Conservation (phyloP, 495 filamentous ascomycete genomes). For the Aspergillus sparsus region DNA sequence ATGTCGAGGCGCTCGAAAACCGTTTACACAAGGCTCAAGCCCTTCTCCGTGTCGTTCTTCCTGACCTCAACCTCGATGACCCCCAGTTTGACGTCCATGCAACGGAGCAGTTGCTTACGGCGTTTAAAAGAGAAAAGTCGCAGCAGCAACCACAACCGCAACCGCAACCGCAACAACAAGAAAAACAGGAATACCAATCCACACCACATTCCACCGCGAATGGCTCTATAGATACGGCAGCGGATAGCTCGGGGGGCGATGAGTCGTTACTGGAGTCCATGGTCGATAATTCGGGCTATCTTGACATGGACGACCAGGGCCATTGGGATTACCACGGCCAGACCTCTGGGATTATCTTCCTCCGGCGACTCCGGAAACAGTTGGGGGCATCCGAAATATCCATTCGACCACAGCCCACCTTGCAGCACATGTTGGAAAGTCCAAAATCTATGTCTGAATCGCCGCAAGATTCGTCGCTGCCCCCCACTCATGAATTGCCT, state of each 20-base stretch:
- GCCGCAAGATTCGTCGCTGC: slow-evolving; percentile 50
- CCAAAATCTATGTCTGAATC: slow-evolving; percentile 68
- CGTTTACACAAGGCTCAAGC: slow-evolving; percentile 82
- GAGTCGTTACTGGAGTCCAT: slow-evolving; percentile 89
- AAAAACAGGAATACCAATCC: background rate
- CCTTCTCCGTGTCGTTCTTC: slow-evolving; percentile 75
- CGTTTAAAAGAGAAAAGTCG: slow-evolving; percentile 32
- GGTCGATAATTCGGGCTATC: slow-evolving; percentile 84
- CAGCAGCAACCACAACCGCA: slow-evolving; percentile 8
- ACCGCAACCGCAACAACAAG: slow-evolving; percentile 13
- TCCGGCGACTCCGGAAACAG: slow-evolving; percentile 81
- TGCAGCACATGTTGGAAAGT: slow-evolving; percentile 63
- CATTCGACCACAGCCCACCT: slow-evolving; percentile 36
- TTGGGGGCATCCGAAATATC: slow-evolving; percentile 62
- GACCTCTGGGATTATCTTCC: slow-evolving; percentile 87
- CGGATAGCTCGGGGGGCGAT: slow-evolving; percentile 43
- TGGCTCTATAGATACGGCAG: slow-evolving; percentile 21
- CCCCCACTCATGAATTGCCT: slow-evolving; percentile 70
- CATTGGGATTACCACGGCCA: slow-evolving; percentile 95
- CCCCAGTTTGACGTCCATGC: slow-evolving; percentile 73
- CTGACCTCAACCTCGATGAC: slow-evolving; percentile 82
- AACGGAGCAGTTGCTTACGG: slow-evolving; percentile 47
- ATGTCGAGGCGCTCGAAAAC: slow-evolving; percentile 87
- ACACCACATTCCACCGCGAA: slow-evolving; percentile 7
- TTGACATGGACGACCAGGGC: slow-evolving; percentile 89